Conservation (phyloP, 1,284 basidiomycete species). For the Irpex lacteus region DNA sequence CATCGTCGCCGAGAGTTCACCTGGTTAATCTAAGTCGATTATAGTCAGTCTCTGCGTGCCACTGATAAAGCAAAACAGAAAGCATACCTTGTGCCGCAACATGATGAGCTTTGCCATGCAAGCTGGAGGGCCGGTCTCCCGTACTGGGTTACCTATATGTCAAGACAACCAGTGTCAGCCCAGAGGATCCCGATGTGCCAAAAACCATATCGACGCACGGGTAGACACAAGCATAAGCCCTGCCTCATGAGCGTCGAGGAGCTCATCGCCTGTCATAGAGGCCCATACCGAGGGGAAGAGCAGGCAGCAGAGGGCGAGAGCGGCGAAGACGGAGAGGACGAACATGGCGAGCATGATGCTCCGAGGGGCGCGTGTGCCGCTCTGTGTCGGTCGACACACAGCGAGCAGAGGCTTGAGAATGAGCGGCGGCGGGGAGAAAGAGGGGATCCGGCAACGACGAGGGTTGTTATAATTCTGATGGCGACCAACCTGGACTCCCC, state of each 20-base stretch:
- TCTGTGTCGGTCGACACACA: slow-evolving; percentile 7
- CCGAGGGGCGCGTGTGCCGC: slow-evolving; percentile 16
- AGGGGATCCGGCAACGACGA: slow-evolving; percentile 4
- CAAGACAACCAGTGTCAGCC: slow-evolving; percentile 7
- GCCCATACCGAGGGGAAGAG: slow-evolving; percentile 68
- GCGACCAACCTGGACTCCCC: neutral
- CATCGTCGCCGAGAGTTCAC: slow-evolving; percentile 60
- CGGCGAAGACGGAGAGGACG: slow-evolving; percentile 53
- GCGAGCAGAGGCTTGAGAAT: slow-evolving; percentile 7
- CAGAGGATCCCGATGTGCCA: neutral
- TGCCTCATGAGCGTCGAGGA: slow-evolving; percentile 60
- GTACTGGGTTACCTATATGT: slow-evolving; percentile 65
- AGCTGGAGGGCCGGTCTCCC: slow-evolving; percentile 71
- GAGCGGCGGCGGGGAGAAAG: slow-evolving; percentile 8
- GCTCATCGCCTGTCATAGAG: slow-evolving; percentile 61
- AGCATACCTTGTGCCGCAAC: slow-evolving; percentile 68
- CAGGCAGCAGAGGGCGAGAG: slow-evolving; percentile 63
- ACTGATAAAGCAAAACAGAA: neutral
- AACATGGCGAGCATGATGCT: slow-evolving; percentile 35
- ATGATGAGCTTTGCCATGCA: slow-evolving; percentile 84
- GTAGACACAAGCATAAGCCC: slow-evolving; percentile 62
- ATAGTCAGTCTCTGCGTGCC: neutral
- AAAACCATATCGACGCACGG: slow-evolving; percentile 42
- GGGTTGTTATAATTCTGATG: slow-evolving; percentile 1
- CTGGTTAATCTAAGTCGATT: slow-evolving; percentile 55